These are phyloP conservation scores for Ceratocystis destructans DNA, from an alignment of 2,329 filamentous ascomycete species.

Conservation along the genomic window DNA sequence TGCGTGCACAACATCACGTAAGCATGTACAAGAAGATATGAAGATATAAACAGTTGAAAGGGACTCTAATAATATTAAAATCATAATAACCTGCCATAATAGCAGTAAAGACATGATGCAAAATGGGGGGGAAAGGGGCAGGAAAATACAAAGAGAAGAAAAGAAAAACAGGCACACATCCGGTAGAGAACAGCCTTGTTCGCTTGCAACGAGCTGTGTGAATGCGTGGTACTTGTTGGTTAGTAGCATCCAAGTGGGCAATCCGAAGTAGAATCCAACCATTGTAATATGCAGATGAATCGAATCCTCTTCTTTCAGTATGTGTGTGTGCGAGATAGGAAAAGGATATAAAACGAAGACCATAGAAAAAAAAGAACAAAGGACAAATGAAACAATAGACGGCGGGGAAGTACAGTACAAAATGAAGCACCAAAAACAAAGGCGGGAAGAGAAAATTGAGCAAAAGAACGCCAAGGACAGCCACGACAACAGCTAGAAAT, in stretches of 20 bases:
- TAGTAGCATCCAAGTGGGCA: neutral
- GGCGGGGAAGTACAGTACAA: conserved; percentile 7
- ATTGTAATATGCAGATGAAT: neutral
- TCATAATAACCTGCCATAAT: conserved; percentile 10
- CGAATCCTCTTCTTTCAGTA: neutral
- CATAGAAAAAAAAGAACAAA: neutral
- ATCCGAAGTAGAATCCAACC: neutral
- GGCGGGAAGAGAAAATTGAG: conserved; percentile 4
- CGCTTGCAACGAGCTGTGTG: neutral
- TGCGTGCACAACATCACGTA: neutral
- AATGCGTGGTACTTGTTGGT: neutral
- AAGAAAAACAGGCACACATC: neutral
- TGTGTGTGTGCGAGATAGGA: neutral
- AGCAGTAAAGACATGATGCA: conserved; percentile 13
- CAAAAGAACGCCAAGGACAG: conserved; percentile 3
- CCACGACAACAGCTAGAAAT: neutral
- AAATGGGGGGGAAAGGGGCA: conserved; percentile 3
- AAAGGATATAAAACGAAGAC: conserved; percentile 6
- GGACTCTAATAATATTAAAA: conserved; percentile 16
- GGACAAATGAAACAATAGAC: neutral
- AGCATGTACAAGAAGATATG: neutral
- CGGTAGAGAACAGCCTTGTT: neutral
- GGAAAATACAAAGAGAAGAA: neutral
- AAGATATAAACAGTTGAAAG: neutral
- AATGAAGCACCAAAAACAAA: neutral